Base-by-base conservation (phyloP, 805 yeast species). In the Starmerella tilneyi region DNA sequence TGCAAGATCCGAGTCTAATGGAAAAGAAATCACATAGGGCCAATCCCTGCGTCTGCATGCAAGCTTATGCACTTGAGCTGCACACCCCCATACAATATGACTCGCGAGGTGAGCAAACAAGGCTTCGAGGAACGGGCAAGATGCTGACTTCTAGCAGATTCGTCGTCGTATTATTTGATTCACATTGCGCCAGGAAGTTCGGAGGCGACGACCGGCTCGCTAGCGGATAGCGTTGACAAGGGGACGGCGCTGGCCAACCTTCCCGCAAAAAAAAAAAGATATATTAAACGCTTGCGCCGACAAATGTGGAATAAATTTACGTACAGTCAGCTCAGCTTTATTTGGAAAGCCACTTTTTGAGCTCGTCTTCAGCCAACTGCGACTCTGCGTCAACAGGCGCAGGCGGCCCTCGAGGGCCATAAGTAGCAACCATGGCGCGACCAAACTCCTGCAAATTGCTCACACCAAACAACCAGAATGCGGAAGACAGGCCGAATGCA, bases 391-490 rank as follows among this genome's bases (percentile, higher is more conserved):
- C 45, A 5, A 48, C 28, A 5, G 32, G 19, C 8, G 9, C 42
- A 15, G 51, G 29, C 3, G 27, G 31, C 11, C 45, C 44, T 20
- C 30, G 12, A 7, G 26, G 29, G 15, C 23, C 15, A 30, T 43
- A 50, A 11, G 22, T 33, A 11, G 45, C 23, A 11, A 40, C 41
- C 24, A 50, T 21, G 16, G 40, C 41, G n/a, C 19, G 24, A 9
- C 54, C 54, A 13, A 50, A 46, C 26, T 50, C 51, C 9, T 27
- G 39, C 20, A 50, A 36, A 13, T 17, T 29, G 28, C 51, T 47
- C 13, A 85, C 79, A 57, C 85, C 94, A 63, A 73, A 70, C 32
- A 78, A 68, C 95, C 95, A 86, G 56, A 84, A 78, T 2, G 77
- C 69, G 2, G 94, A 94, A 31, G 83, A 74, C 2, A 78, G 67